Evolutionary conservation across 768 basidiomycete genomes (phyloP).

Genomic region (Tulasnella sp.): DNA sequence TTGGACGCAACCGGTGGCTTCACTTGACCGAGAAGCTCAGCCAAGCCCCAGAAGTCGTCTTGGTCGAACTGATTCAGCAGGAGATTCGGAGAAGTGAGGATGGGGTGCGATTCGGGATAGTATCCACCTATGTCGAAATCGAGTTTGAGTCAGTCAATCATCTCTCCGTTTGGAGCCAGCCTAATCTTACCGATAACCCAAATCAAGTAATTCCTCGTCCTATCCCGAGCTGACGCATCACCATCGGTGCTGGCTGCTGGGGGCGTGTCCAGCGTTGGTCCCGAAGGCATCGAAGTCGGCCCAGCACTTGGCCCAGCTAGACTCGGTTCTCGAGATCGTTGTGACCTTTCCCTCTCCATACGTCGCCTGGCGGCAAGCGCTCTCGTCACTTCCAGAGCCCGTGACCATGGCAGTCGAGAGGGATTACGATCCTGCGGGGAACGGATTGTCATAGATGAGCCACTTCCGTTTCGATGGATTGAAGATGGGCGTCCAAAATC

Average conservation of each 20-base stretch:
- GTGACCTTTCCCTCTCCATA: background rate
- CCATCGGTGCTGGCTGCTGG: background rate
- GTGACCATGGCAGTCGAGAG: background rate
- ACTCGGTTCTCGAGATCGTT: slow-evolving; percentile 6
- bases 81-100: slow-evolving; percentile 54
- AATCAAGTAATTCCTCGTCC: slow-evolving; percentile 28
- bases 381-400: background rate
- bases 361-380: background rate
- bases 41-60: slow-evolving; percentile 63
- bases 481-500: background rate
- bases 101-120: slow-evolving; percentile 84
- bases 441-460: background rate
- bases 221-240: background rate
- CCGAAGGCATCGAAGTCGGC: background rate
- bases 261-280: background rate
- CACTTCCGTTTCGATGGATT: background rate
- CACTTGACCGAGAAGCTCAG: slow-evolving; percentile 74
- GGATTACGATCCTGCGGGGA: background rate
- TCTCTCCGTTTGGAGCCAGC: background rate
- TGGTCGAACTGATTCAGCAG: slow-evolving; percentile 37
- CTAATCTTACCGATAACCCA: slow-evolving; percentile 26
- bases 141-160: slow-evolving; percentile 6
- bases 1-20: slow-evolving; percentile 78
- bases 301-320: background rate
- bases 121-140: slow-evolving; percentile 57